phyloP scores from a whole-genome alignment of 768 basidiomycete genomes.

The Boletus sp. region DNA sequence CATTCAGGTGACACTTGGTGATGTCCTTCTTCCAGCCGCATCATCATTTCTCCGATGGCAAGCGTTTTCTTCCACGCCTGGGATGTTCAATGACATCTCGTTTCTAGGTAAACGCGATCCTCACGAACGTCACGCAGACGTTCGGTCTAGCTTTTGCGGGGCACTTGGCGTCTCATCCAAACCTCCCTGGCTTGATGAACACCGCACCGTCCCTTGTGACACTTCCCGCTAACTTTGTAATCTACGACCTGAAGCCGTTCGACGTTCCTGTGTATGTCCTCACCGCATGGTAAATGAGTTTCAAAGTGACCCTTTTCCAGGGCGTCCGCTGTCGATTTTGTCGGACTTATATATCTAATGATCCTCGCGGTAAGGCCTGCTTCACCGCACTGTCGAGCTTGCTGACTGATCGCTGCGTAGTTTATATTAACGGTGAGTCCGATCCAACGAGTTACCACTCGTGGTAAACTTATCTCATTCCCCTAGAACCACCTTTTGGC shows the following conservation, averaged over 20 bases:
- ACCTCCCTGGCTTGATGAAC: conserved; percentile 37
- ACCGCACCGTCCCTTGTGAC: conserved; percentile 50
- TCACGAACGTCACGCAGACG: conserved; percentile 37
- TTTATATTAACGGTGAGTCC: conserved; percentile 29
- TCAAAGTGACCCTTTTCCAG: conserved; percentile 30
- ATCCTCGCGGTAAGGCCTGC: conserved; percentile 26
- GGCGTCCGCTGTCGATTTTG: conserved; percentile 51
- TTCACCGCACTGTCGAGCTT: not conserved
- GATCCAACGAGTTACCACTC: not conserved
- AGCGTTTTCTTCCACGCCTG: not conserved
- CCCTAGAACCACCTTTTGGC: conserved; percentile 32
- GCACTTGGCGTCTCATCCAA: conserved; percentile 26
- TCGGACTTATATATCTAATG: conserved; percentile 53
- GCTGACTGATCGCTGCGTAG: conserved; percentile 12
- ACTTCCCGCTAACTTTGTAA: conserved; percentile 46
- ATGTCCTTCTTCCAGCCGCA: conserved; percentile 19
- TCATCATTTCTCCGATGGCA: conserved; percentile 12
- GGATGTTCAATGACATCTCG: not conserved
- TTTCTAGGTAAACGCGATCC: conserved; percentile 30
- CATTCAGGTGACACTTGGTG: not conserved
- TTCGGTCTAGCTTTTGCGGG: conserved; percentile 36
- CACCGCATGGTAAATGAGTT: not conserved
- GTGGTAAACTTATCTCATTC: not conserved
- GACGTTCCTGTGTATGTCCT: conserved; percentile 53
- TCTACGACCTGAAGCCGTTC: conserved; percentile 55